A percentile compares a stretch with the other conserved stretches of the same genome.
These are phyloP conservation scores for Termitomyces sp. DNA, from an alignment of 768 basidiomycete species.

Conservation along the genomic window DNA sequence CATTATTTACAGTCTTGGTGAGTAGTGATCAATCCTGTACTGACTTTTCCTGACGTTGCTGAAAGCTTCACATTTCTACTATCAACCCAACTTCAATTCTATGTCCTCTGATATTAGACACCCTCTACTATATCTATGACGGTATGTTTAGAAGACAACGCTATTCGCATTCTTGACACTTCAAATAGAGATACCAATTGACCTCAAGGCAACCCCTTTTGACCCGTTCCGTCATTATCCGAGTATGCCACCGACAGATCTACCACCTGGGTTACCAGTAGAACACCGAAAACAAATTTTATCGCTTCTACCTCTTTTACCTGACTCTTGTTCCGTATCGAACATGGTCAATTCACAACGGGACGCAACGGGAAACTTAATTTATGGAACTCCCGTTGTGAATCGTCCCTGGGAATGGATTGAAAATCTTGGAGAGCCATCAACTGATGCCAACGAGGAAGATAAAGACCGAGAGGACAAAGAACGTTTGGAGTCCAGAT, in stretches of 20 bases:
- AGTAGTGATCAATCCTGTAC: constrained; percentile 17
- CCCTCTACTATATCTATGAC: constrained; percentile 67
- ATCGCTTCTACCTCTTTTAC: constrained; percentile 51
- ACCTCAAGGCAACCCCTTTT: constrained; percentile 45
- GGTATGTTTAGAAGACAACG: constrained; percentile 36
- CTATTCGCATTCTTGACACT: background rate
- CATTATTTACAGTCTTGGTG: constrained; percentile 52
- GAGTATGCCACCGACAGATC: constrained; percentile 37
- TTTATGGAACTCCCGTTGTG: constrained; percentile 48
- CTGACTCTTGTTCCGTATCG: constrained; percentile 44
- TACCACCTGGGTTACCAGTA: constrained; percentile 52
- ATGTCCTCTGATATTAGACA: constrained; percentile 69
- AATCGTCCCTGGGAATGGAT: constrained; percentile 89
- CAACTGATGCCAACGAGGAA: constrained; percentile 39
- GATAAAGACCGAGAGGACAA: constrained; percentile 36
- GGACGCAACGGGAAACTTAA: constrained; percentile 46
- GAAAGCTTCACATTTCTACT: constrained; percentile 54
- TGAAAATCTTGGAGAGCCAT: constrained; percentile 64
- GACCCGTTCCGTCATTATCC: constrained; percentile 71
- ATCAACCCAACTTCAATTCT: constrained; percentile 47
- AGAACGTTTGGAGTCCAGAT: constrained; percentile 27
- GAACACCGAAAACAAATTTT: constrained; percentile 55
- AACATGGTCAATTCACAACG: constrained; percentile 56
- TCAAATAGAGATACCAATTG: constrained; percentile 53
- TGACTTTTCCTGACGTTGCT: constrained; percentile 2